Percentiles rank a stretch among this genome's conserved stretches.
phyloP scores from a whole-genome alignment of 192 early-diverging fungal species.

The Coemansia sp. region DNA sequence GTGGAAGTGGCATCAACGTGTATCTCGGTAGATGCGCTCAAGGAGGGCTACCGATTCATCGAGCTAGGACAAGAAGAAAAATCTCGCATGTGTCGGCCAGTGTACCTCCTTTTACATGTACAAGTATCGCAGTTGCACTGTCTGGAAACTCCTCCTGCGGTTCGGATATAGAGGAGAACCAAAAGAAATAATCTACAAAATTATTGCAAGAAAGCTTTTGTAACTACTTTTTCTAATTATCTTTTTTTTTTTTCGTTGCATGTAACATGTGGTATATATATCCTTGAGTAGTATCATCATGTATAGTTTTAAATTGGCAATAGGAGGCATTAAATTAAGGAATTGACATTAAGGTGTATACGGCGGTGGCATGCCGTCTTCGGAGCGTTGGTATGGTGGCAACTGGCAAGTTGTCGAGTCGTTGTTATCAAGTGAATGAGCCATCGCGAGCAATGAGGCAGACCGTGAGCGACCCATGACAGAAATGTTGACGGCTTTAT shows the following conservation, averaged over 20 bases:
- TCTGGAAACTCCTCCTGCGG: constrained; percentile 15
- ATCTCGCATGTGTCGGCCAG: constrained; percentile 21
- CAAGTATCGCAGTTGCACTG: constrained; percentile 55
- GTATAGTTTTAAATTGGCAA: neutral
- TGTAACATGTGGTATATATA: neutral
- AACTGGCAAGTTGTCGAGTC: constrained; percentile 11
- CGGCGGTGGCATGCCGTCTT: constrained; percentile 31
- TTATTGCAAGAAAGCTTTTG: neutral
- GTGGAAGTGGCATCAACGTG: constrained; percentile 44
- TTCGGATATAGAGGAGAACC: neutral
- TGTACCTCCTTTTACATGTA: constrained; percentile 41
- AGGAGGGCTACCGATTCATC: constrained; percentile 48
- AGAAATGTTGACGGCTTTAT: constrained; percentile 47
- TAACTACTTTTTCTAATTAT: neutral
- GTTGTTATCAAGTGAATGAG: constrained; percentile 6
- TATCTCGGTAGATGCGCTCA: constrained; percentile 35
- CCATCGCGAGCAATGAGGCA: constrained; percentile 2
- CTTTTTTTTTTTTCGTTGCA: neutral
- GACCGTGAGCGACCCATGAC: constrained; percentile 46
- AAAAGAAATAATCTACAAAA: constrained; percentile 6
- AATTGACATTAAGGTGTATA: constrained; percentile 16
- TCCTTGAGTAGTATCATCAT: neutral
- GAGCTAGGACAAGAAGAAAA: constrained; percentile 53
- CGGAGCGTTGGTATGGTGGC: constrained; percentile 34
- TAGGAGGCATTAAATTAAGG: too few species aligned